Conservation (phyloP, 352 stramenopile species). For the Phytophthora meadii region DNA sequence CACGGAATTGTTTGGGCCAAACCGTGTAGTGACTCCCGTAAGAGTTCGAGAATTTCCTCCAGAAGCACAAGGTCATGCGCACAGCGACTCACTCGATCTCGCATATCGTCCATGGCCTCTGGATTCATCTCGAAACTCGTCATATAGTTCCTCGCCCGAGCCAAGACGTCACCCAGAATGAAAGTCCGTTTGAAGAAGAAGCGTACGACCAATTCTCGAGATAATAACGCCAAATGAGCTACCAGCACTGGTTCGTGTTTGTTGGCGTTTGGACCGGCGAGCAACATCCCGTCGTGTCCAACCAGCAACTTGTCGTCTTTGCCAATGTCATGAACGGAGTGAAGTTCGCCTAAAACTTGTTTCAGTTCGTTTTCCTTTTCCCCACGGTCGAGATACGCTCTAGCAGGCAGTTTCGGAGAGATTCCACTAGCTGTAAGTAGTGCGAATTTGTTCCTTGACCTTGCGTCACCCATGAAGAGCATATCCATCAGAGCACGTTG, state of each 20-base stretch:
- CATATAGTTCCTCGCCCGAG: constrained; percentile 92
- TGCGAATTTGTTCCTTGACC: constrained; percentile 97
- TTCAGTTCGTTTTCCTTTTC: constrained; percentile 99
- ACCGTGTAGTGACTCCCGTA: constrained; percentile 93
- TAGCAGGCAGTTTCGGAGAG: constrained; percentile 93
- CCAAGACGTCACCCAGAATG: constrained; percentile 96
- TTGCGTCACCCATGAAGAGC: constrained; percentile 95
- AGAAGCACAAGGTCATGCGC: constrained; percentile 95
- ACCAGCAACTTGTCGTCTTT: constrained; percentile 97
- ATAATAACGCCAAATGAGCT: constrained; percentile 93
- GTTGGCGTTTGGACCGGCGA: constrained; percentile 92
- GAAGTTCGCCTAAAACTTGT: constrained; percentile 94
- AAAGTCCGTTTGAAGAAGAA: constrained; percentile 97
- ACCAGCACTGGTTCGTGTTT: constrained; percentile 94
- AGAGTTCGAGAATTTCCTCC: constrained; percentile 96
- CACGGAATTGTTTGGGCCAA: constrained; percentile 84
- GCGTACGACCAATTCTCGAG: constrained; percentile 92
- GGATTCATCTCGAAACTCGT: constrained; percentile 93
- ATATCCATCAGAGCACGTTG: constrained; percentile 95
- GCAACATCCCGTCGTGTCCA: constrained; percentile 92
- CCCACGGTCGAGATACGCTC: constrained; percentile 96
- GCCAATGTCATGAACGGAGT: constrained; percentile 96
- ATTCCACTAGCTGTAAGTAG: constrained; percentile 97
- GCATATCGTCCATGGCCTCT: constrained; percentile 88
- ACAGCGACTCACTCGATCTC: constrained; percentile 91